These are phyloP conservation scores for Scleromitrula shiraiana DNA, from an alignment of 2,329 filamentous ascomycete genomes.

Conservation along the genomic window DNA sequence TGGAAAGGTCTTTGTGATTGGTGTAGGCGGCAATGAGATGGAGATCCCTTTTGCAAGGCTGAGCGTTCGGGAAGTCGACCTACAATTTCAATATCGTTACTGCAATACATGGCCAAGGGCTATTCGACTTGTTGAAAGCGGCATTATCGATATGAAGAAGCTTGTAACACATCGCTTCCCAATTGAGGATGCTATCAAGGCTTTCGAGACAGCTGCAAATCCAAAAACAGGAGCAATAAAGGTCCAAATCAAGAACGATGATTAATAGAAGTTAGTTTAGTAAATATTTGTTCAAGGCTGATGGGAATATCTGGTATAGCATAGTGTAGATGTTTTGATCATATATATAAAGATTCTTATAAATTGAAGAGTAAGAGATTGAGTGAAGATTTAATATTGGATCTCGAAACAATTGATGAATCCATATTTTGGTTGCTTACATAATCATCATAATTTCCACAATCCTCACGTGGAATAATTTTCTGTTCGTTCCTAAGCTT, in stretches of 20 bases:
- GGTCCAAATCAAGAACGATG: conserved; percentile 75
- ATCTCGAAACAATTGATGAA: background rate
- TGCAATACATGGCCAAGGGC: conserved; percentile 93
- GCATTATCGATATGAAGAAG: conserved; percentile 71
- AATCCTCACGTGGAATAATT: background rate
- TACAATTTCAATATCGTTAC: conserved; percentile 96
- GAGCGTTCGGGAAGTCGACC: conserved; percentile 83
- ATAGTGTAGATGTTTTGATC: conserved; percentile 11
- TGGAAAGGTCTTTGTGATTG: conserved; percentile 94
- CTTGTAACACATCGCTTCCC: conserved; percentile 83
- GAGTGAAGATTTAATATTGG: background rate
- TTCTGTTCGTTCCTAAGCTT: conserved; percentile 13
- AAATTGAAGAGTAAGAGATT: background rate
- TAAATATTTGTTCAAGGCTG: background rate
- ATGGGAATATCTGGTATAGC: conserved; percentile 3
- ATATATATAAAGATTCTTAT: background rate
- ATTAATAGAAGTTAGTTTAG: background rate
- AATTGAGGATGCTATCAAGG: conserved; percentile 79
- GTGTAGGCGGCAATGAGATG: conserved; percentile 92
- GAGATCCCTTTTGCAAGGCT: conserved; percentile 92
- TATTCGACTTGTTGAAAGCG: conserved; percentile 78
- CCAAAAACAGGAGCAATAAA: conserved; percentile 95
- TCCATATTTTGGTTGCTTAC: conserved; percentile 5
- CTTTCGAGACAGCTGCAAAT: conserved; percentile 82
- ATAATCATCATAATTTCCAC: conserved; percentile 6